Evolutionary conservation across 768 basidiomycete species (phyloP), one percentile per base, ranked within the genome.

Genomic region (Boletus edulis): DNA sequence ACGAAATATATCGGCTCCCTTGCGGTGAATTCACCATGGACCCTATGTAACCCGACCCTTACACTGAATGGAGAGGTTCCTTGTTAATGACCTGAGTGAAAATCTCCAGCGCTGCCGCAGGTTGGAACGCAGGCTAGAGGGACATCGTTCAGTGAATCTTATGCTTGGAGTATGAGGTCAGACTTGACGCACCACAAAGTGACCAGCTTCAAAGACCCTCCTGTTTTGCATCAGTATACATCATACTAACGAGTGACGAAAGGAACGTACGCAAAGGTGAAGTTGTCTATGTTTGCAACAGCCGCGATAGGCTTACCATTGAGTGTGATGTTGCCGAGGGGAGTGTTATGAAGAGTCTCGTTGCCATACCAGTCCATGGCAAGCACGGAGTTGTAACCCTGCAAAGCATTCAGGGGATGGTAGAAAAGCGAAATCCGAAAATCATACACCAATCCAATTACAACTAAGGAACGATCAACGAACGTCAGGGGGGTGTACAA

Each of bases 221-320:
- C 84, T 84, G 41, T 24, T n/a, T 18, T 17, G 39, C 17, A 29
- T 49, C n/a, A 38, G 35, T 15, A 2, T 22, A 18, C 22, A n/a
- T 24, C 3, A 37, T 15, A n/a, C n/a, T n/a, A 9, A 20, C 13
- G 24, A 2, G n/a, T 1, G 31, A 46, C 13, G 22, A 31, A 34
- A 13, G 34, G n/a, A 22, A 78, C 84, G 62, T 54, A 85, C 84
- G 83, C 86, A 65, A 87, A 87, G 0, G 81, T 74, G 62, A 86
- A 86, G 54, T 84, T 83, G 57, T 82, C 83, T 32, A 87, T 80
- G 48, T 86, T 85, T 64, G 83, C 78, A 17, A 85, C 75, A 0
- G 83, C 79, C 0, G 83, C 85, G 5, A 87, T 78, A 0, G 81
- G 59, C 6, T 65, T 68, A 2, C 78, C 82, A 35, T 75, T 48